Evolutionary conservation across 495 filamentous ascomycete genomes (phyloP).

Genomic region (Talaromyces nanjingensis): DNA sequence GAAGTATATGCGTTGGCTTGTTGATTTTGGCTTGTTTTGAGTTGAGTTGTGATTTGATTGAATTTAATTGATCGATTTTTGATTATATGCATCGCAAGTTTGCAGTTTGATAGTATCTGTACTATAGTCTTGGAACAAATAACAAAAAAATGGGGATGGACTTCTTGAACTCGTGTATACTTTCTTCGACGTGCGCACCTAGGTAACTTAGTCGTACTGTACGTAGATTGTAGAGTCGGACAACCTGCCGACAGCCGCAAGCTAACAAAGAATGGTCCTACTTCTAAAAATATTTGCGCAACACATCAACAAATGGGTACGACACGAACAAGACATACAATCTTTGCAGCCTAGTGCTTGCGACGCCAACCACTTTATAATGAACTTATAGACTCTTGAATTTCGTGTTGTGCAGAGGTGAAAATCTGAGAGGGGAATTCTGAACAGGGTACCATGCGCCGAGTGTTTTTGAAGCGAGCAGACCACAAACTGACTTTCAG

Average conservation of each 20-base stretch:
- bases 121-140: slow-evolving; percentile 4
- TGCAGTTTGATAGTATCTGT: slow-evolving; percentile 5
- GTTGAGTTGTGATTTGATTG: background rate
- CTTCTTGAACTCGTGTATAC: background rate
- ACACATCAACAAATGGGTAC: background rate
- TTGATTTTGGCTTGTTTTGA: background rate
- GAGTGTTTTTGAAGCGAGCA: background rate
- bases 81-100: background rate
- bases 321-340: background rate
- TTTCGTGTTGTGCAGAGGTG: background rate
- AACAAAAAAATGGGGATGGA: slow-evolving; percentile 1
- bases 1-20: background rate
- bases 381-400: background rate
- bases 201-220: background rate
- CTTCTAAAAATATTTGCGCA: background rate
- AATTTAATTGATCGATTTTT: slow-evolving; percentile 5
- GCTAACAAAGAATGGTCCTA: background rate
- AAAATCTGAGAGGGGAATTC: background rate
- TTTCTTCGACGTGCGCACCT: background rate
- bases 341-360: background rate
- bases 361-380: background rate
- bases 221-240: background rate
- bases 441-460: background rate
- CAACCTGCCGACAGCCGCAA: background rate
- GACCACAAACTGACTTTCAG: background rate